A percentile compares a stretch with the other conserved stretches of the same genome.
Evolutionary conservation across 805 yeast genomes (phyloP).

Genomic region (Suhomyces sp.): DNA sequence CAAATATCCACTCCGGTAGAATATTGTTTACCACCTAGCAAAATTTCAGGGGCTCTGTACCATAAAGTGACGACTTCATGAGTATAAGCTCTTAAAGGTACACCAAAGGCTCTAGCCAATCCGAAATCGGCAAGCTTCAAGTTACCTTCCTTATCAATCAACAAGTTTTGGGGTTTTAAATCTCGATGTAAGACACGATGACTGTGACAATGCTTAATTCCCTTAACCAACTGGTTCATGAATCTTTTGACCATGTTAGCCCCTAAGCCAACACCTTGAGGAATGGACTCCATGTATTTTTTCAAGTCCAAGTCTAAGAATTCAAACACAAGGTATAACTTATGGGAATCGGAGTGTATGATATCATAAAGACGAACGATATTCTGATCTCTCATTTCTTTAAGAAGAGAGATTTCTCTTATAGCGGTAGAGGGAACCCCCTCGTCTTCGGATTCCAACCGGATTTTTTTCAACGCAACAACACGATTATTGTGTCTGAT

Average conservation of each 20-base stretch:
- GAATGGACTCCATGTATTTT: constrained; percentile 94
- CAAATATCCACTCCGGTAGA: constrained; percentile 99
- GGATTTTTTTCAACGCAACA: constrained; percentile 92
- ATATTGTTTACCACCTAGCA: constrained; percentile 94
- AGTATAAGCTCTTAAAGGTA: constrained; percentile 93
- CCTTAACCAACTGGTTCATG: constrained; percentile 87
- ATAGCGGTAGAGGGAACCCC: constrained; percentile 99
- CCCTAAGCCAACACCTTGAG: constrained; percentile 87
- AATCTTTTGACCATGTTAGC: constrained; percentile 88
- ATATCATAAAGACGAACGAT: constrained; percentile 90
- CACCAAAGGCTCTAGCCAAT: constrained; percentile 95
- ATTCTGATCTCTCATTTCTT: constrained; percentile 91
- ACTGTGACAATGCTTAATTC: constrained; percentile 90
- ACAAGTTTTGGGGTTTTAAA: constrained; percentile 91
- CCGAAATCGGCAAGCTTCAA: constrained; percentile 75
- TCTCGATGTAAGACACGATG: constrained; percentile 95
- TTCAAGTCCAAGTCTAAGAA: constrained; percentile 91
- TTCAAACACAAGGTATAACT: constrained; percentile 90
- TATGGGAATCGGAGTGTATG: constrained; percentile 91
- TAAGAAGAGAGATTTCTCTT: constrained; percentile 89
- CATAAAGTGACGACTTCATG: constrained; percentile 98
- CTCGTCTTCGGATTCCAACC: constrained; percentile 94
- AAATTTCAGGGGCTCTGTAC: constrained; percentile 96
- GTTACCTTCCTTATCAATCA: constrained; percentile 94
- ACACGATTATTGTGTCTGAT: constrained; percentile 85